Base-by-base conservation (phyloP, 371 early-diverging fungal species). In the Cokeromyces recurvatus region DNA sequence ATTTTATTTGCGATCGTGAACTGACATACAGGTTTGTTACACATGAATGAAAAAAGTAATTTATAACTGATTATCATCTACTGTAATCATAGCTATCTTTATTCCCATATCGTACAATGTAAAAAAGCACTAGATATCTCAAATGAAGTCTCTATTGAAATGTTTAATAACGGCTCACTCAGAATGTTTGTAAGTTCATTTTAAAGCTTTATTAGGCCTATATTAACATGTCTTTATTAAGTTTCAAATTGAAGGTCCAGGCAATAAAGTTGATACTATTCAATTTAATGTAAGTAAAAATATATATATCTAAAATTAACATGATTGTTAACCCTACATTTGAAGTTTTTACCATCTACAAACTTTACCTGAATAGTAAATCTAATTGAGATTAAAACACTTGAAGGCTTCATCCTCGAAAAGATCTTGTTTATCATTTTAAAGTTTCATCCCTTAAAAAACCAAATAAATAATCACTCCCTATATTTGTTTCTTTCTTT, bases 101-200 rank as follows among this genome's bases (percentile, higher is more conserved):
- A 50, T 38, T 29, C 57, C 4, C 61, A 73, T 38, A 55, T 73
- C 9, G 45, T 47, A 10, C 48, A 48, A 7, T 69, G 67, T 29
- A 55, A 44, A 17, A 64, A 59, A 46, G 65, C 70, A 0, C 35
- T 73, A 7, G 70, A 62, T 20, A 43, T 57, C 3, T 59, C 74
- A 11, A 42, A 51, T 45, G 61, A 69, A 34, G 63, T 73, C 0
- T 62, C 69, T 1, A 37, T 73, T 24, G 60, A 65, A 14, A 45
- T 69, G 12, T 55, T 59, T 21, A 27, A 27, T 19, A 47, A 57
- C 24, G 74, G 74, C 11, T 48, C 53, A 2, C 45, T 73, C 8
- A 49, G 58, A 15, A 32, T 73, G 23, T 35, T 66, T 47, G 72
- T 63, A 72, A 46, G 43, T 40, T 6, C n/a, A n/a, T n/a, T n/a